Conservation (phyloP, 768 basidiomycete genomes). For the Pleurotus eryngii region DNA sequence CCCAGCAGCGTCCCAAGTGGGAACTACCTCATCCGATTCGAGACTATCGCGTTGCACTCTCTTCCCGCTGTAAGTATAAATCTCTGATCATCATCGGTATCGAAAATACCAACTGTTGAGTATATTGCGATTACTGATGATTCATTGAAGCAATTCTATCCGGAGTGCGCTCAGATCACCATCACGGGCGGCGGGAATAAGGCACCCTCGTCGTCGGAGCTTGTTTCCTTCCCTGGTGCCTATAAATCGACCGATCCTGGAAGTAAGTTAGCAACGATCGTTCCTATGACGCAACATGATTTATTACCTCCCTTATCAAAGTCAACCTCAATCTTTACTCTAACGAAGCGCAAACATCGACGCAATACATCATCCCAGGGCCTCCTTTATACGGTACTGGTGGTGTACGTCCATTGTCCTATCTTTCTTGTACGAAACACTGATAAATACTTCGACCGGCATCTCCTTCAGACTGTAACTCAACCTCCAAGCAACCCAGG, state of each 20-base stretch:
- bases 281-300: background rate
- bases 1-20: constrained; percentile 40
- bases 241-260: constrained; percentile 43
- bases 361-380: constrained; percentile 41
- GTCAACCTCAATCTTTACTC: constrained; percentile 40
- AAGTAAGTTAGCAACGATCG: constrained; percentile 21
- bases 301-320: constrained; percentile 9
- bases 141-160: constrained; percentile 59
- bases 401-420: background rate
- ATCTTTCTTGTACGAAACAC: background rate
- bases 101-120: background rate
- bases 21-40: constrained; percentile 45
- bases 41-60: constrained; percentile 47
- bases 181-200: constrained; percentile 39
- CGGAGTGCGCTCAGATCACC: constrained; percentile 48
- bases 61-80: constrained; percentile 41
- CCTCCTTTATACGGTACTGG: constrained; percentile 41
- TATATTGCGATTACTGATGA: background rate
- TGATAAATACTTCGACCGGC: background rate
- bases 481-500: background rate
- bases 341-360: constrained; percentile 32
- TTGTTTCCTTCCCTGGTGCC: constrained; percentile 46
- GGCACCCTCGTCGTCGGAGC: constrained; percentile 38
- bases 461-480: background rate
- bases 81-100: background rate